phyloP scores from a whole-genome alignment of 805 yeast genomes.

The Pichia membranifaciens region DNA sequence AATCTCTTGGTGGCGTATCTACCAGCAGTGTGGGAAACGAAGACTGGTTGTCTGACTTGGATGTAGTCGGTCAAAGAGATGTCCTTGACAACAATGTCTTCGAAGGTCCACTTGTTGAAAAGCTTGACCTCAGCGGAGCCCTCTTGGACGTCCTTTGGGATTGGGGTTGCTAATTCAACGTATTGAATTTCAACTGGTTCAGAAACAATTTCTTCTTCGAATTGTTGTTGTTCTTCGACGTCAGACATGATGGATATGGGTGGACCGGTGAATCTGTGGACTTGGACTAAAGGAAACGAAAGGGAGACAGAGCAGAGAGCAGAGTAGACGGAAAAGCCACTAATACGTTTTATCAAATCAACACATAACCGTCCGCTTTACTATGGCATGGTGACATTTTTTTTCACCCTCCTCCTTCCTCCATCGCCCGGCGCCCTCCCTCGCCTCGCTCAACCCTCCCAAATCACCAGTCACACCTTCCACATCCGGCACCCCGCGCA shows the following conservation, averaged over 20 bases:
- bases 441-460: neutral
- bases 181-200: constrained; percentile 76
- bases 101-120: constrained; percentile 99
- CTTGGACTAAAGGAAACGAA: neutral
- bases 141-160: constrained; percentile 94
- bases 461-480: constrained; percentile 3
- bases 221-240: constrained; percentile 45
- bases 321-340: too few relatives aligned
- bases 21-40: constrained; percentile 99
- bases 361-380: too few relatives aligned
- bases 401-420: too few relatives aligned
- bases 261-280: constrained; percentile 18
- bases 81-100: constrained; percentile 96
- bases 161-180: constrained; percentile 87
- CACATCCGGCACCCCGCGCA: neutral
- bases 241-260: constrained; percentile 62
- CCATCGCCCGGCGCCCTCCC: neutral
- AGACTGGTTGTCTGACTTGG: constrained; percentile 96
- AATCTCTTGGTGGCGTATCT: constrained; percentile 99
- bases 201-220: constrained; percentile 65
- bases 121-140: constrained; percentile 95
- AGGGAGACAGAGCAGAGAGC: neutral
- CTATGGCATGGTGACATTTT: too few relatives aligned
- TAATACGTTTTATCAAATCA: too few relatives aligned
- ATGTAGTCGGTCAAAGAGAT: constrained; percentile 97